Conservation (phyloP, 768 basidiomycete genomes). For the Agaricus sinodeliciosus region DNA sequence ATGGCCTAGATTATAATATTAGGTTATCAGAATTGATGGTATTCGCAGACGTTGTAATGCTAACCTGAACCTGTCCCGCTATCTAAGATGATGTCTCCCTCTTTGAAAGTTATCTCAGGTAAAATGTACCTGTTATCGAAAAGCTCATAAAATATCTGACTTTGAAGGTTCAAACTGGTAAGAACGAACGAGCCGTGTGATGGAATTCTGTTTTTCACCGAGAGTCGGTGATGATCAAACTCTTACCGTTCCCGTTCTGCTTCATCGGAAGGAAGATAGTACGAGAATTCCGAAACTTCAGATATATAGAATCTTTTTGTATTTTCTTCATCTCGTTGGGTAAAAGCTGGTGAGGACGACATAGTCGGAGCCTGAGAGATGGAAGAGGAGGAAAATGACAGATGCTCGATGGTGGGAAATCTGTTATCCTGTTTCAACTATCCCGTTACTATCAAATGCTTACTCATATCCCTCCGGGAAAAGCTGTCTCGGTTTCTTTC, state of each 20-base stretch:
- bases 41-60: neutral
- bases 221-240: neutral
- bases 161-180: conserved; percentile 11
- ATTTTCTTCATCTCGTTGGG: neutral
- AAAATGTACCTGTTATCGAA: conserved; percentile 13
- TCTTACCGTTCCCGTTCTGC: conserved; percentile 12
- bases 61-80: conserved; percentile 16
- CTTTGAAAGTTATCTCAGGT: conserved; percentile 11
- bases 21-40: neutral
- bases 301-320: neutral
- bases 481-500: too few relatives aligned
- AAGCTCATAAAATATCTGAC: conserved; percentile 6
- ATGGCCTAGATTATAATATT: neutral
- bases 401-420: too few relatives aligned
- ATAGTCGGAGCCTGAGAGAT: too few relatives aligned
- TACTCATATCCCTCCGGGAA: too few relatives aligned
- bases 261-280: conserved; percentile 13
- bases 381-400: too few relatives aligned
- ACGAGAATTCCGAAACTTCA: conserved; percentile 2
- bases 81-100: conserved; percentile 14
- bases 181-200: neutral
- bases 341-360: too few relatives aligned
- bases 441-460: too few relatives aligned
- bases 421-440: too few relatives aligned
- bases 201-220: too few relatives aligned